Percentiles rank a stretch among this genome's conserved stretches.
These are phyloP conservation scores for Balansia obtecta DNA, from an alignment of 2,329 filamentous ascomycete species.

Conservation along the genomic window DNA sequence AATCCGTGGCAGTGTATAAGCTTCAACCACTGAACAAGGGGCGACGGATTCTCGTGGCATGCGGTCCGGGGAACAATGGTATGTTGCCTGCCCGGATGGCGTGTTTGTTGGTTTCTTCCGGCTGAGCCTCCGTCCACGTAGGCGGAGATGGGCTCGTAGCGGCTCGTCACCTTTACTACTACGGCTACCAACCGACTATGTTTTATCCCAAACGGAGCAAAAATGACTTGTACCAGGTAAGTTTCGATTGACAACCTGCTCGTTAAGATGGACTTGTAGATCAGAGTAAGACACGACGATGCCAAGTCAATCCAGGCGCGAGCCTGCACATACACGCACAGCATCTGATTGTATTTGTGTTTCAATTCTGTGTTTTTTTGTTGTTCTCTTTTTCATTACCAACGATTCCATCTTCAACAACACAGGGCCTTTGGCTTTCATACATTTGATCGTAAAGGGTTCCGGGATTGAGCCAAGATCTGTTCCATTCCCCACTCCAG, in stretches of 20 bases:
- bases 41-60: slow-evolving; percentile 70
- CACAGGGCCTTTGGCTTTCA: background rate
- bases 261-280: too few species aligned
- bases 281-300: too few species aligned
- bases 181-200: slow-evolving; percentile 77
- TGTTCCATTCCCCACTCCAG: too few species aligned
- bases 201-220: slow-evolving; percentile 92
- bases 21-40: slow-evolving; percentile 67
- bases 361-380: too few species aligned
- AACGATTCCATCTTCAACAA: too few species aligned
- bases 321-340: too few species aligned
- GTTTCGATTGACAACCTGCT: slow-evolving; percentile 7
- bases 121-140: slow-evolving; percentile 19
- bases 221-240: slow-evolving; percentile 76
- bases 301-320: too few species aligned
- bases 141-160: slow-evolving; percentile 92
- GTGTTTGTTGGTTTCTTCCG: background rate
- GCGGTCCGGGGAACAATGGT: slow-evolving; percentile 71
- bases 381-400: too few species aligned
- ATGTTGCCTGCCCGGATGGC: background rate
- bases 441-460: background rate
- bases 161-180: slow-evolving; percentile 81
- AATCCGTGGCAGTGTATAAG: slow-evolving; percentile 51
- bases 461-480: too few species aligned
- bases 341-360: too few species aligned